Conservation (phyloP, 768 basidiomycete genomes). For the Gymnopilus dilepis region DNA sequence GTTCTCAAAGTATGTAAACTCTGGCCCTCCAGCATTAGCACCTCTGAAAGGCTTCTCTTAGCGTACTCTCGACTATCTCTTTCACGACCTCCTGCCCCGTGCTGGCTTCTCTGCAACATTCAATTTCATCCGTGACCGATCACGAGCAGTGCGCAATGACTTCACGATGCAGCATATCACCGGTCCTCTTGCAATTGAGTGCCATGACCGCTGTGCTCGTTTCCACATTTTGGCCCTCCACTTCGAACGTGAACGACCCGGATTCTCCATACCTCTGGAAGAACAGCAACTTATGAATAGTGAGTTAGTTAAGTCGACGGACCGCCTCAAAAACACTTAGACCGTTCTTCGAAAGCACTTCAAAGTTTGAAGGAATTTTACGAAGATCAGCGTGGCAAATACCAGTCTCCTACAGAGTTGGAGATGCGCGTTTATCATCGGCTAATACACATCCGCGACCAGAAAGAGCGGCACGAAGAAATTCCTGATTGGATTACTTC, state of each 20-base stretch:
- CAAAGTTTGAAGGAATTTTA: constrained; percentile 95
- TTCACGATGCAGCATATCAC: constrained; percentile 92
- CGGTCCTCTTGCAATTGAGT: constrained; percentile 80
- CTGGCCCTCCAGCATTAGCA: too few species aligned
- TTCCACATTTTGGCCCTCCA: constrained; percentile 91
- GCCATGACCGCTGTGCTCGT: constrained; percentile 91
- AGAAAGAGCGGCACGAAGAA: constrained; percentile 74
- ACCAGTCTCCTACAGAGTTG: constrained; percentile 82
- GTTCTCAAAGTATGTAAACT: constrained; percentile 79
- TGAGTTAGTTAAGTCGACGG: constrained; percentile 43
- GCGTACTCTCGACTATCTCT: constrained; percentile 92
- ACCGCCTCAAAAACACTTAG: not conserved
- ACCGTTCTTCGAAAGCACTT: constrained; percentile 58
- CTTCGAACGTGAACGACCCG: constrained; percentile 55
- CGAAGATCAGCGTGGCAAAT: constrained; percentile 73
- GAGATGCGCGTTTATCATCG: constrained; percentile 98
- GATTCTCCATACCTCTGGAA: constrained; percentile 73
- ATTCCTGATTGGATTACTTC: constrained; percentile 70
- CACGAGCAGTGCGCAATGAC: constrained; percentile 88
- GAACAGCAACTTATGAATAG: constrained; percentile 93
- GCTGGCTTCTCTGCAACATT: constrained; percentile 74
- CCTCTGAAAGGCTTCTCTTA: constrained; percentile 33
- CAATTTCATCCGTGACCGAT: constrained; percentile 91
- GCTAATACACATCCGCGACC: constrained; percentile 88
- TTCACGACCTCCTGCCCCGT: constrained; percentile 75